phyloP scores from a whole-genome alignment of 169 alveolate genomes.

The Toxoplasma gondii region DNA sequence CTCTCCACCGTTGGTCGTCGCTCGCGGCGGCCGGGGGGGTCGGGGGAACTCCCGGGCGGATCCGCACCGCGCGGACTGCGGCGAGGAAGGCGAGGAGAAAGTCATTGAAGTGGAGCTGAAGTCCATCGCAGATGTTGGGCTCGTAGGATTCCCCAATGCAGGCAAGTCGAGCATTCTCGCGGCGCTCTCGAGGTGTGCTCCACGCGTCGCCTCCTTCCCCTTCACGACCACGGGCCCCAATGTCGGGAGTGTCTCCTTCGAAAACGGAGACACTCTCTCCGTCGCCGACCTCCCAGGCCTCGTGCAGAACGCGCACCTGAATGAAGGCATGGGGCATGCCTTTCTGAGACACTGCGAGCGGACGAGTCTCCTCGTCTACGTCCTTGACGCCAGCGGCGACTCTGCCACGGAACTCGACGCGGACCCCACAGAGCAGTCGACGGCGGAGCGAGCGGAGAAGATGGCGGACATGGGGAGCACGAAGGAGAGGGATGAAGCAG shows the following conservation, averaged over 20 bases:
- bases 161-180: constrained; percentile 60
- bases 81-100: constrained; percentile 10
- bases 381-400: constrained; percentile 8
- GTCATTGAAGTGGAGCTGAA: background rate
- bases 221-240: constrained; percentile 64
- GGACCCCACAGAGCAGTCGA: background rate
- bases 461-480: background rate
- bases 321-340: background rate
- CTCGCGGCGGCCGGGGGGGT: constrained; percentile 39
- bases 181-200: constrained; percentile 44
- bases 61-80: constrained; percentile 2
- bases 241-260: constrained; percentile 29
- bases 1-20: background rate
- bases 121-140: constrained; percentile 22
- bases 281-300: constrained; percentile 46
- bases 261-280: constrained; percentile 25
- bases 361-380: background rate
- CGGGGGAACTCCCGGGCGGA: constrained; percentile 39
- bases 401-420: background rate
- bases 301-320: background rate
- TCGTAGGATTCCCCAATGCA: constrained; percentile 46
- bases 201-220: constrained; percentile 66
- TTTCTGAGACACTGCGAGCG: constrained; percentile 22
- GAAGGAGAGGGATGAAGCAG: too few relatives aligned
- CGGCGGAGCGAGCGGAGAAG: background rate